These are phyloP conservation scores for Fomitiporia mediterranea DNA, from an alignment of 1,284 basidiomycete species.

Conservation along the genomic window DNA sequence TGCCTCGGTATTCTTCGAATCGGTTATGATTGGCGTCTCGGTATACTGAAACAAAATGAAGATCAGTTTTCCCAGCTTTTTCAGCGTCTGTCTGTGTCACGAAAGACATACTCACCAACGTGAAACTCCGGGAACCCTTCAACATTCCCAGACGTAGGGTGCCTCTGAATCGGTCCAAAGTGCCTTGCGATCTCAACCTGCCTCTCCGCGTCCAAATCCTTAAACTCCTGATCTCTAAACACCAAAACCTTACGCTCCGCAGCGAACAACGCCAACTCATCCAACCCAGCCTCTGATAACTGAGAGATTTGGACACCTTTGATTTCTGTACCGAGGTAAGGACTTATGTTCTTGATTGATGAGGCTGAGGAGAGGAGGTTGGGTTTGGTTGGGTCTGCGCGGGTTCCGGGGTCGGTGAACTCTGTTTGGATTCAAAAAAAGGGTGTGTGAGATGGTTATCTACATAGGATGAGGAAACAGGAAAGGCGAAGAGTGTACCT, in stretches of 20 bases:
- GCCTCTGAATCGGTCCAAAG: constrained; percentile 57
- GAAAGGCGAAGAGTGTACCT: constrained; percentile 30
- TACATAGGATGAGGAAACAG: not conserved
- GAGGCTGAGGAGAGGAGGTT: constrained; percentile 41
- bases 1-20: constrained; percentile 32
- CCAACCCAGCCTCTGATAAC: constrained; percentile 48
- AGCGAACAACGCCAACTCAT: constrained; percentile 57
- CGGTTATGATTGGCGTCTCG: constrained; percentile 33
- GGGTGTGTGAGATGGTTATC: not conserved
- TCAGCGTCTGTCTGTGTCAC: too few species aligned
- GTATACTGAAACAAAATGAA: constrained; percentile 33
- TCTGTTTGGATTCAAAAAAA: constrained; percentile 14
- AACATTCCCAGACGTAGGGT: constrained; percentile 50
- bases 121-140: constrained; percentile 49
- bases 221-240: constrained; percentile 57
- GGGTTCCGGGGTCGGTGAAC: constrained; percentile 39
- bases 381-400: constrained; percentile 48
- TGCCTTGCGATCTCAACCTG: constrained; percentile 49
- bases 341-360: constrained; percentile 42
- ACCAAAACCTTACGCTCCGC: constrained; percentile 56
- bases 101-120: constrained; percentile 33
- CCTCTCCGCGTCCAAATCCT: constrained; percentile 44
- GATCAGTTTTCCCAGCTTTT: not conserved
- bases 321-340: constrained; percentile 56
- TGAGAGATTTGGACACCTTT: constrained; percentile 55